Conservation (phyloP, 257 asterid species). For the Solanum chiquidenum region DNA sequence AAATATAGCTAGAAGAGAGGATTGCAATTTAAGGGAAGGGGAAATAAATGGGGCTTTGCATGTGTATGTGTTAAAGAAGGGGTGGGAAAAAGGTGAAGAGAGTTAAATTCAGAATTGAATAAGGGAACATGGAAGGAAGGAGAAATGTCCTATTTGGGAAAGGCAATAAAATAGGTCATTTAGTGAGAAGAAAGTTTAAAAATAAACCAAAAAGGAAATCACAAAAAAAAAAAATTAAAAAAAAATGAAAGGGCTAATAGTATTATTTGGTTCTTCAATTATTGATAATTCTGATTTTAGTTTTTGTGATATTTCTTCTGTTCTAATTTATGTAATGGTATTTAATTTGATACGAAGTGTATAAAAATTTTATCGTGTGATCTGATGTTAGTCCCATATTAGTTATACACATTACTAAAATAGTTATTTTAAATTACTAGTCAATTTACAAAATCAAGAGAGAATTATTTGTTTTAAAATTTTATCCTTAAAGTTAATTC, state of each 20-base stretch:
- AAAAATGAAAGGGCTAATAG: neutral
- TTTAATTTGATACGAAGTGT: neutral
- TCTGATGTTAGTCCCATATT: too few species aligned
- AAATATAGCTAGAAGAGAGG: neutral
- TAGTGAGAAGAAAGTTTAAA: neutral
- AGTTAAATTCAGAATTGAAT: neutral
- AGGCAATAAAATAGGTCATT: neutral
- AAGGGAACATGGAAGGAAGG: neutral
- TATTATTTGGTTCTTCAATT: neutral
- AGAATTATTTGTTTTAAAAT: too few species aligned
- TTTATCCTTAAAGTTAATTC: too few species aligned
- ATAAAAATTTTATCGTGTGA: too few species aligned
- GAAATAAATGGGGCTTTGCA: neutral
- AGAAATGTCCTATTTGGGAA: neutral
- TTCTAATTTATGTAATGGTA: neutral
- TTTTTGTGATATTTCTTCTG: neutral
- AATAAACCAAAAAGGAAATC: neutral
- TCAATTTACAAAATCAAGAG: too few species aligned
- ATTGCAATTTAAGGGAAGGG: neutral
- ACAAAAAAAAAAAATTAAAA: neutral
- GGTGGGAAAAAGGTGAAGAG: neutral
- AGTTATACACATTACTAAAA: too few species aligned
- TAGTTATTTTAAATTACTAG: too few species aligned
- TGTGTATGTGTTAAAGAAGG: slow-evolving; percentile 1
- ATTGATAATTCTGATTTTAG: neutral